Evolutionary conservation across 805 yeast genomes (phyloP), one percentile per base, ranked within the genome.

Genomic region (Wickerhamiella azyma): DNA sequence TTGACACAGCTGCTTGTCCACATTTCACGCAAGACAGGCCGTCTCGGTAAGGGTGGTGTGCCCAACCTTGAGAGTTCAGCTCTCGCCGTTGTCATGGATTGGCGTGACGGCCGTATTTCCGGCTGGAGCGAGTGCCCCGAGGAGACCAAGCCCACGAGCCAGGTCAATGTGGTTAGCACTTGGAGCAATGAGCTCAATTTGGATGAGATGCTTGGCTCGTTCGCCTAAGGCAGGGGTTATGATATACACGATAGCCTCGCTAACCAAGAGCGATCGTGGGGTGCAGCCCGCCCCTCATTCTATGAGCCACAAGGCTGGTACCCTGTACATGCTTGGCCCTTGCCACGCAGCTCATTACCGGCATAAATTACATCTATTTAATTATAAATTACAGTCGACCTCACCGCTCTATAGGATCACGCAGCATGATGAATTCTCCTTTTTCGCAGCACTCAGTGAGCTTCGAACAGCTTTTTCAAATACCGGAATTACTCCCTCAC

Each of bases 171-270:
- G 57, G 98, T 92, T n/a, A 66, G 72, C 13, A 74, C 76, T 55
- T 92, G 97, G 96, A 79, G 96, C 17, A 75, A 85, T 63, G 98
- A 88, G 66, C 88, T 92, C 61, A 95, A 86, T 64, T 70, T 92
- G 55, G 96, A 85, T 61, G 85, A 83, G 3, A 70, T 88, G 52
- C 79, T 88, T 56, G 59, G 53, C 8, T 5, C 14, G 2, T 30
- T 30, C n/a, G 33, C n/a, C 3, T 30, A 28, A 13, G n/a, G 9
- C 9, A 4, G 9, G 4, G 30, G 30, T 28, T 28, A 8, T 8
- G 4, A 28, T 28, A 26, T 26, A n/a, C n/a, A n/a, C n/a, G n/a
- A n/a, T n/a, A n/a, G n/a, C n/a, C n/a, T n/a, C n/a, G n/a, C n/a
- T n/a, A n/a, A n/a, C n/a, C n/a, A n/a, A n/a, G n/a, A n/a, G n/a